Base-by-base conservation (phyloP, 495 filamentous ascomycete genomes). In the Neurospora sp. region DNA sequence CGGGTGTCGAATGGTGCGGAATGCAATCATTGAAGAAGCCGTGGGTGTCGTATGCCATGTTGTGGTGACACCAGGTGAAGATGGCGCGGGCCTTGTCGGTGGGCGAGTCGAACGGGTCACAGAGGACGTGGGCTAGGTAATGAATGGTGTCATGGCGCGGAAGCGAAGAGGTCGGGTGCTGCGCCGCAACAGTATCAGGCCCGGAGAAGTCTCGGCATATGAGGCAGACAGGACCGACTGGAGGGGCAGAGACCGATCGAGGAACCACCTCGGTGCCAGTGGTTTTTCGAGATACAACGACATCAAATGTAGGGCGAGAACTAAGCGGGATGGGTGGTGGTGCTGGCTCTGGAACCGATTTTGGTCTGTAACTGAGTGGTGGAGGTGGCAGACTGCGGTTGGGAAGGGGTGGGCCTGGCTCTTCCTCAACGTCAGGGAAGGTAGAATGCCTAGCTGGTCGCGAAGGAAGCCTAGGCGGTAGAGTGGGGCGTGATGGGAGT, bases 11-110 rank as follows among this genome's bases (percentile, higher is more conserved):
- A 37, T 88, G 87, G 73, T 79, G 76, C 74, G 89, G 82, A 42
- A 96, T 84, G 71, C 81, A 88, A 59, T 89, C 85, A 72, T 86
- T 87, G 79, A 94, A 94, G 84, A 97, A 96, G 53, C 88, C 85
- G 42, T 88, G 82, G 6, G 87, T 85, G 80, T 99, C 92, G 82
- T 99, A 99, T 66, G 84, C 84, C 73, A 99, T 89, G 77, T 98
- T 98, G 81, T 99, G 91, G 81, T 98, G 96, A 68, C 93, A 87
- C 96, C 94, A 99, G 9, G 93, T 92, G 80, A 99, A 99, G 73
- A 99, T 91, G 10, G 87, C 91, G 18, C 96, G 88, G 12, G 96
- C 94, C 81, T 97, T 97, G 79, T 98, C 96, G 3, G 94, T 97
- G 0, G 81, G 75, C 3, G 92, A 96, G 7, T 88, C 81, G 79